A percentile compares a stretch with the other conserved stretches of the same genome.
Conservation (phyloP, 179 eudicot genomes). For the Spergularia azorica region DNA sequence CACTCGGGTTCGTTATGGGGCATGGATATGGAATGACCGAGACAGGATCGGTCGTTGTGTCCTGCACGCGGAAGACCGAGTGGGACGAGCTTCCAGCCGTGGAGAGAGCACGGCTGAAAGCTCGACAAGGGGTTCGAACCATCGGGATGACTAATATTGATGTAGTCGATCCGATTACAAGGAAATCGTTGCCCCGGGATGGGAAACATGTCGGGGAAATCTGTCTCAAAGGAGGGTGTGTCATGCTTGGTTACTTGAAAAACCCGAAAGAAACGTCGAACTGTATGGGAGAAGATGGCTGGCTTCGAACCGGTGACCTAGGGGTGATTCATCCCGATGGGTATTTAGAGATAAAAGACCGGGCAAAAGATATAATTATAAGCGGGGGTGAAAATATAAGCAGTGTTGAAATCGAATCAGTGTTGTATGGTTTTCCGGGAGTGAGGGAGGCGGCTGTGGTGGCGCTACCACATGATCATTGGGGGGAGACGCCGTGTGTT, state of each 20-base stretch:
- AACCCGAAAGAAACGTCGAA: neutral
- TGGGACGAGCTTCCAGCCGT: slow-evolving; percentile 2
- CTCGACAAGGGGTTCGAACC: slow-evolving; percentile 26
- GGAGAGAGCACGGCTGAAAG: neutral
- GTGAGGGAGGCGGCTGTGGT: slow-evolving; percentile 17
- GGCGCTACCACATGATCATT: slow-evolving; percentile 10
- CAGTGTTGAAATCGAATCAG: slow-evolving; percentile 19
- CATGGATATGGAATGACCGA: slow-evolving; percentile 28
- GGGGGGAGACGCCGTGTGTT: slow-evolving; percentile 29
- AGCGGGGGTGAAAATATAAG: slow-evolving; percentile 29
- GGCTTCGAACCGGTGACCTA: slow-evolving; percentile 20
- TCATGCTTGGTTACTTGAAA: slow-evolving; percentile 24
- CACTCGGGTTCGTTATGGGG: slow-evolving; percentile 12
- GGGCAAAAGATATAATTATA: slow-evolving; percentile 22
- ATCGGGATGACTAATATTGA: neutral
- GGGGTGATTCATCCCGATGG: slow-evolving; percentile 16
- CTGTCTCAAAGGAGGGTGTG: neutral
- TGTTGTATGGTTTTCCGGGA: slow-evolving; percentile 9
- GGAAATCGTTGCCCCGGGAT: slow-evolving; percentile 5
- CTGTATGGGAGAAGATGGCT: slow-evolving; percentile 10
- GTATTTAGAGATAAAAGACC: slow-evolving; percentile 21
- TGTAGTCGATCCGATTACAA: neutral
- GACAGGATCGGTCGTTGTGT: neutral
- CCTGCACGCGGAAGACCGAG: slow-evolving; percentile 14
- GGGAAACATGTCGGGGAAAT: slow-evolving; percentile 17